These are phyloP conservation scores for Candida sanyiensis DNA, from an alignment of 805 yeast species.

Conservation along the genomic window DNA sequence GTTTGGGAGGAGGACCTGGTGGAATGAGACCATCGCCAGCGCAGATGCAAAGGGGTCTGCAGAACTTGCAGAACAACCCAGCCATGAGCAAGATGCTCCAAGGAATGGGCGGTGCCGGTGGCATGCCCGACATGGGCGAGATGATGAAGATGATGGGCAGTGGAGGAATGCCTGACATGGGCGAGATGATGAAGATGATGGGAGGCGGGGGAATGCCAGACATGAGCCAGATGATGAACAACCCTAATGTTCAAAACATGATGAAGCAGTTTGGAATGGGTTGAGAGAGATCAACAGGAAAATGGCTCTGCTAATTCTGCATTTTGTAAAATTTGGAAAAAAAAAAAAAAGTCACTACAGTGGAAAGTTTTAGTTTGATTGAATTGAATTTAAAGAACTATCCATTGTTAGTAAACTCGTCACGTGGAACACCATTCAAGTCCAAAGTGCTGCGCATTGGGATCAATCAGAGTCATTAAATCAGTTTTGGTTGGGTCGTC, in stretches of 20 bases:
- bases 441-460: not conserved
- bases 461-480: conserved; percentile 44
- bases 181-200: conserved; percentile 57
- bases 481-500: conserved; percentile 40
- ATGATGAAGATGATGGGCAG: conserved; percentile 55
- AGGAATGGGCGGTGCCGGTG: conserved; percentile 57
- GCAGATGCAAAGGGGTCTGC: conserved; percentile 49
- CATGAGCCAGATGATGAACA: conserved; percentile 32
- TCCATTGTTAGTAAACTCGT: conserved; percentile 32
- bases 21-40: conserved; percentile 37
- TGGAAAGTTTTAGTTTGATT: no score
- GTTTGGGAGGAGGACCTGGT: no score
- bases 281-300: no score
- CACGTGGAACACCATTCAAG: not conserved
- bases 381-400: no score
- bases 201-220: conserved; percentile 40
- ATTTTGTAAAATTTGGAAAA: no score
- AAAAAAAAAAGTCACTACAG: no score
- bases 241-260: conserved; percentile 42
- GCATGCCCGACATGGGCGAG: conserved; percentile 62
- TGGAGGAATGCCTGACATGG: conserved; percentile 66
- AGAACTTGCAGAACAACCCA: conserved; percentile 62
- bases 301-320: no score
- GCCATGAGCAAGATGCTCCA: conserved; percentile 69
- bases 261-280: conserved; percentile 42